A percentile compares a stretch with the other conserved stretches of the same genome.
phyloP scores from a whole-genome alignment of 306 rosid genomes.

The Datisca glomerata region DNA sequence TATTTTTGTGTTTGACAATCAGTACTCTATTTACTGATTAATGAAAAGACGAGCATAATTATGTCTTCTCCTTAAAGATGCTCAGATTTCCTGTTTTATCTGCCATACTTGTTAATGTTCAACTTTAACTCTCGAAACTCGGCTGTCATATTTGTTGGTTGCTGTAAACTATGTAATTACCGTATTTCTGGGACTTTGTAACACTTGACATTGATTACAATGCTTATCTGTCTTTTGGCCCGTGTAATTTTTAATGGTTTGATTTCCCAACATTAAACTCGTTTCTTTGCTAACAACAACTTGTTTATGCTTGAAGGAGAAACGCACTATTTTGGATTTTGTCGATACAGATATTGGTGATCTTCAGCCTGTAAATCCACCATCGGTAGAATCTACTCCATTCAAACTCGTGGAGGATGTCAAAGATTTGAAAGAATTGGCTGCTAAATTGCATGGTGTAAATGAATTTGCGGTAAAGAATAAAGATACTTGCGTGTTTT shows the following conservation, averaged over 20 bases:
- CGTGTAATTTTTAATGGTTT: neutral
- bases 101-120: too few relatives aligned
- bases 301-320: slow-evolving; percentile 34
- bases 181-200: neutral
- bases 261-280: neutral
- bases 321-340: slow-evolving; percentile 49
- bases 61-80: too few relatives aligned
- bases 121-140: too few relatives aligned
- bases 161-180: neutral
- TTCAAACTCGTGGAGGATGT: slow-evolving; percentile 70
- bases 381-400: slow-evolving; percentile 46
- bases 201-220: neutral
- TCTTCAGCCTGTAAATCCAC: slow-evolving; percentile 42
- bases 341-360: slow-evolving; percentile 39
- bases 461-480: slow-evolving; percentile 74
- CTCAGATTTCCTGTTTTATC: too few relatives aligned
- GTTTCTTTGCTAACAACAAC: slow-evolving; percentile 11
- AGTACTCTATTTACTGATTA: too few relatives aligned
- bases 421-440: slow-evolving; percentile 70
- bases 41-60: too few relatives aligned
- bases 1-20: too few relatives aligned
- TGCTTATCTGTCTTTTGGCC: neutral
- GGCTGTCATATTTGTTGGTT: neutral
- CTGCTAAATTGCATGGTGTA: slow-evolving; percentile 55
- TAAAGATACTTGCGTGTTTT: too few relatives aligned